Percentiles rank a stretch among this genome's conserved stretches.
Evolutionary conservation across 148 eudicot species (phyloP).

Genomic region (Bassia scoparia): DNA sequence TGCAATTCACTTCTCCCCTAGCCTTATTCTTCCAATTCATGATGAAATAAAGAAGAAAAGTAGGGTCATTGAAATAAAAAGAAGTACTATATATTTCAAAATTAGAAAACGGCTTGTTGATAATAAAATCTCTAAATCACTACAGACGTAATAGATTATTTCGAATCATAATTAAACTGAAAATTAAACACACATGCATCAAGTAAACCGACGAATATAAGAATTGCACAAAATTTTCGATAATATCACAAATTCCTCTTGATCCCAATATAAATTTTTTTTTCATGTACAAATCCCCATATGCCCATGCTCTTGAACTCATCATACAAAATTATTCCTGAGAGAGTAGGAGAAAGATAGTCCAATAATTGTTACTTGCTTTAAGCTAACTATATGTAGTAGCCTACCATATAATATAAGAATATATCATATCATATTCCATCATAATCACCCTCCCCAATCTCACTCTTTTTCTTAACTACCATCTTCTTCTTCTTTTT

Average conservation of each 20-base stretch:
- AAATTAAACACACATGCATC: neutral
- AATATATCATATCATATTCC: neutral
- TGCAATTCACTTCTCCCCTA: too few species aligned
- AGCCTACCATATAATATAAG: neutral
- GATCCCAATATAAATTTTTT: constrained; percentile 12
- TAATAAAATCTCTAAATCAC: too few species aligned
- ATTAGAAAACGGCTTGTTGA: too few species aligned
- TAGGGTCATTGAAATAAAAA: too few species aligned
- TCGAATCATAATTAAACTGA: too few species aligned
- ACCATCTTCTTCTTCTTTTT: neutral
- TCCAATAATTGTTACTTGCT: neutral
- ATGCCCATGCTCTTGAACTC: constrained; percentile 5
- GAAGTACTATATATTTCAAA: too few species aligned
- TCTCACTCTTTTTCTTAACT: neutral
- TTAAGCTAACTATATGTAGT: neutral
- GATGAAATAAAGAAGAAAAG: too few species aligned
- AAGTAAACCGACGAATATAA: neutral
- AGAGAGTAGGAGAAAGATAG: neutral
- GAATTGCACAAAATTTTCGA: constrained; percentile 14
- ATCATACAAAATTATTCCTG: neutral
- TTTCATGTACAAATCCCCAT: constrained; percentile 45
- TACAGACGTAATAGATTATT: too few species aligned
- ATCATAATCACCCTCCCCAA: neutral
- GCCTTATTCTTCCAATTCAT: too few species aligned
- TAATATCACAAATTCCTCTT: neutral